A percentile compares a stretch with the other conserved stretches of the same genome.
These are phyloP conservation scores for Echites panduratus DNA, from an alignment of 257 asterid genomes.

Conservation along the genomic window DNA sequence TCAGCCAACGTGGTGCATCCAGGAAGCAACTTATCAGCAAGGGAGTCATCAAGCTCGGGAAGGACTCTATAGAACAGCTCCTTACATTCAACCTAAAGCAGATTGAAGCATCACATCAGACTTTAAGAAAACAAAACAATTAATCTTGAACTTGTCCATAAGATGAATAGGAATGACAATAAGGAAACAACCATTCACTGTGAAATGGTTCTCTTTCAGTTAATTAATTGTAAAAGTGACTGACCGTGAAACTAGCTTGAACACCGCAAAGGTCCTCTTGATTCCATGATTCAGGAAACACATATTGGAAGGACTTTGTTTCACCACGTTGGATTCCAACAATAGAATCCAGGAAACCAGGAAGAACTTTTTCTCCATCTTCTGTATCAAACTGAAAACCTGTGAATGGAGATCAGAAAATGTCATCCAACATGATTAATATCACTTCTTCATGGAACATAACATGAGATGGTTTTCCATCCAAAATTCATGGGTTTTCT, in stretches of 20 bases:
- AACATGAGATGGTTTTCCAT: background rate
- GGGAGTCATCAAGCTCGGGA: conserved; percentile 55
- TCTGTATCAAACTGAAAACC: conserved; percentile 95
- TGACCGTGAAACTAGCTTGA: conserved; percentile 75
- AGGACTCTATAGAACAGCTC: conserved; percentile 51
- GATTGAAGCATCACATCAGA: background rate
- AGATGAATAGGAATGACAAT: background rate
- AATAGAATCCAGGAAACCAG: conserved; percentile 64
- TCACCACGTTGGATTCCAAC: conserved; percentile 69
- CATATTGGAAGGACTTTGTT: conserved; percentile 69
- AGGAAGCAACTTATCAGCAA: conserved; percentile 70
- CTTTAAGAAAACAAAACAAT: background rate
- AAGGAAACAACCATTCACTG: background rate
- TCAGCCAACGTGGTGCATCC: conserved; percentile 76
- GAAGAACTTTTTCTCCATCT: conserved; percentile 81
- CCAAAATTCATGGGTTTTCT: background rate
- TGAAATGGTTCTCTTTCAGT: background rate
- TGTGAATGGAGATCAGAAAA: conserved; percentile 24
- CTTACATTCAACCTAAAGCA: conserved; percentile 70
- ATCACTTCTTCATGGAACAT: background rate
- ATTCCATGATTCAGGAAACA: conserved; percentile 85
- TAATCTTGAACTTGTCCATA: background rate
- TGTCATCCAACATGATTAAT: background rate
- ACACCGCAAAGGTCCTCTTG: conserved; percentile 93
- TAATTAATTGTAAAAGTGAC: conserved; percentile 19